Evolutionary conservation across 2,329 filamentous ascomycete genomes (phyloP).

Genomic region (Coniella lustricola): DNA sequence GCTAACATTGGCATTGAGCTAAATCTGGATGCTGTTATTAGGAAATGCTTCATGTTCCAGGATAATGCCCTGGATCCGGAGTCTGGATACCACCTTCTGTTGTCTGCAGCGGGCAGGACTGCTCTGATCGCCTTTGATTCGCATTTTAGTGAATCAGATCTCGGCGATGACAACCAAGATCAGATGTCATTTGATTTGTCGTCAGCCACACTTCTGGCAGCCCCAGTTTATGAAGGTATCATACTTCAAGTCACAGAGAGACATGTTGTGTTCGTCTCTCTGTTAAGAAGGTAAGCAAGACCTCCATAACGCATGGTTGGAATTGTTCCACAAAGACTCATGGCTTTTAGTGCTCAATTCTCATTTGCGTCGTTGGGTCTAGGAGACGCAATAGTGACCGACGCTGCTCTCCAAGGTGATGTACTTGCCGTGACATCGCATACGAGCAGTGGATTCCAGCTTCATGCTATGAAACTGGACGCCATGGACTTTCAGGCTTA

Average conservation of each 20-base stretch:
- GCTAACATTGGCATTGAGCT: conserved; percentile 57
- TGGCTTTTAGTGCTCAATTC: conserved; percentile 3
- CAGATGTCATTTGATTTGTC: conserved; percentile 42
- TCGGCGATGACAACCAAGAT: conserved; percentile 33
- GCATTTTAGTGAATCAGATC: conserved; percentile 32
- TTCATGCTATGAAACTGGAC: conserved; percentile 35
- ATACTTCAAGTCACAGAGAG: conserved; percentile 50
- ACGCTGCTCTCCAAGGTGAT: conserved; percentile 34
- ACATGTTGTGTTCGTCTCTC: conserved; percentile 33
- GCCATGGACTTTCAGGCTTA: conserved; percentile 24
- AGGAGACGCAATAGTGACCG: conserved; percentile 27
- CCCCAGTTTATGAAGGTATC: conserved; percentile 27
- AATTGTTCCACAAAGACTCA: not conserved
- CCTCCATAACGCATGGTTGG: not conserved
- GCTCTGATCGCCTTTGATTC: conserved; percentile 40
- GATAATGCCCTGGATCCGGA: conserved; percentile 18
- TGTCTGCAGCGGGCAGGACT: conserved; percentile 44
- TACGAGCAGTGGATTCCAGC: conserved; percentile 26
- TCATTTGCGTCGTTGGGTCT: conserved; percentile 19
- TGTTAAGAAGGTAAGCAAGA: conserved; percentile 30
- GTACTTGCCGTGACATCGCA: conserved; percentile 38
- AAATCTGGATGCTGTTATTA: conserved; percentile 41
- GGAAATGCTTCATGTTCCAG: conserved; percentile 46
- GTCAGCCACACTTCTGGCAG: conserved; percentile 44
- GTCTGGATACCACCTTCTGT: conserved; percentile 33